A percentile compares a stretch with the other conserved stretches of the same genome.
Conservation (phyloP, 2,329 filamentous ascomycete genomes). For the Aspergillus ochraceoroseus region DNA sequence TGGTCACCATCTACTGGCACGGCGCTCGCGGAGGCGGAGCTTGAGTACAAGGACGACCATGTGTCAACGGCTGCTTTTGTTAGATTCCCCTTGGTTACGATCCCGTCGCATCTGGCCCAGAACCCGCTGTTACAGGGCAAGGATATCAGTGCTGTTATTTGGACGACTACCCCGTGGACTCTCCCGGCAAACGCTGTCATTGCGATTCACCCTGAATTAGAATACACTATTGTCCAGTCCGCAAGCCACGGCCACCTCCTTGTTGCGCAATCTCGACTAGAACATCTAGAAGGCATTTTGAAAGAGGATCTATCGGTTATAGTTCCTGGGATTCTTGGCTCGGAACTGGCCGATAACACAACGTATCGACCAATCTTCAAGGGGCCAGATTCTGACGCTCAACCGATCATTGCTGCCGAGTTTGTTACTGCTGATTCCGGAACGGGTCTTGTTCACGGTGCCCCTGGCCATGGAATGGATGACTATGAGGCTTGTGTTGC, state of each 20-base stretch:
- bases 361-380: constrained; percentile 68
- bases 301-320: constrained; percentile 50
- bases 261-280: constrained; percentile 65
- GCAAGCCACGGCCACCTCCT: constrained; percentile 58
- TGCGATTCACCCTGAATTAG: constrained; percentile 68
- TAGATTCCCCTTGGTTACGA: constrained; percentile 61
- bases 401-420: constrained; percentile 73
- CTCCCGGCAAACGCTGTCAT: constrained; percentile 88
- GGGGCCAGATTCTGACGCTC: constrained; percentile 51
- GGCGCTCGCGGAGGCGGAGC: constrained; percentile 59
- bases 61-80: constrained; percentile 61
- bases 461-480: constrained; percentile 93
- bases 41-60: constrained; percentile 61
- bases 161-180: constrained; percentile 98
- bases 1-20: constrained; percentile 63
- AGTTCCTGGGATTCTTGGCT: constrained; percentile 57
- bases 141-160: constrained; percentile 74
- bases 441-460: constrained; percentile 88
- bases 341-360: constrained; percentile 57
- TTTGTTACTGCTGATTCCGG: constrained; percentile 91
- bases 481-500: constrained; percentile 79
- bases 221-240: constrained; percentile 64
- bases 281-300: constrained; percentile 52
- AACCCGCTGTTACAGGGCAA: constrained; percentile 43
- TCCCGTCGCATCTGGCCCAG: constrained; percentile 45